Conservation (phyloP, 306 rosid genomes). For the peach (Prunus persica) region DNA sequence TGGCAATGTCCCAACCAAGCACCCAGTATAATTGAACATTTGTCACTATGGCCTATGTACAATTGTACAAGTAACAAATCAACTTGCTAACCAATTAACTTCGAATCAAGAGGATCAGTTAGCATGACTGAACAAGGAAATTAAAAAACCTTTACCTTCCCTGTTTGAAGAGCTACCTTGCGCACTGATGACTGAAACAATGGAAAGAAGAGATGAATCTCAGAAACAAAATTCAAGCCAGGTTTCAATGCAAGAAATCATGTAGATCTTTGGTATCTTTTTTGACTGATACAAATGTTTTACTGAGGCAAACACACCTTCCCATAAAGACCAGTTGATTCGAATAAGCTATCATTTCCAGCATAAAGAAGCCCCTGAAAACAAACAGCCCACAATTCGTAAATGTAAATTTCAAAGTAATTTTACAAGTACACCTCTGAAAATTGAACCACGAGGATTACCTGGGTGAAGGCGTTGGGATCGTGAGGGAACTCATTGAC, state of each 20-base stretch:
- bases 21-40: neutral
- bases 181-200: conserved; percentile 85
- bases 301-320: conserved; percentile 38
- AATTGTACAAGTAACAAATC: neutral
- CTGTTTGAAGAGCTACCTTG: conserved; percentile 72
- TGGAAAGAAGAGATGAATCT: conserved; percentile 7
- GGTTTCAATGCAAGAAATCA: neutral
- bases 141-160: conserved; percentile 52
- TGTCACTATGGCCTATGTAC: no score
- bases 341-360: conserved; percentile 66
- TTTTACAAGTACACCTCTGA: no score
- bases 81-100: neutral
- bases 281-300: no score
- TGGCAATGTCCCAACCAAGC: conserved; percentile 2
- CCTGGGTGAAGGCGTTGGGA: conserved; percentile 90
- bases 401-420: no score
- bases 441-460: neutral
- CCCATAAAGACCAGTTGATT: conserved; percentile 79
- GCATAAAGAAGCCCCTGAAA: conserved; percentile 86
- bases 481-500: conserved; percentile 87
- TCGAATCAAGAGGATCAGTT: neutral
- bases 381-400: neutral
- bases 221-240: neutral
- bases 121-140: neutral
- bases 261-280: no score